Conservation (phyloP, 208 protist species). For the Trypanosoma congolense region DNA sequence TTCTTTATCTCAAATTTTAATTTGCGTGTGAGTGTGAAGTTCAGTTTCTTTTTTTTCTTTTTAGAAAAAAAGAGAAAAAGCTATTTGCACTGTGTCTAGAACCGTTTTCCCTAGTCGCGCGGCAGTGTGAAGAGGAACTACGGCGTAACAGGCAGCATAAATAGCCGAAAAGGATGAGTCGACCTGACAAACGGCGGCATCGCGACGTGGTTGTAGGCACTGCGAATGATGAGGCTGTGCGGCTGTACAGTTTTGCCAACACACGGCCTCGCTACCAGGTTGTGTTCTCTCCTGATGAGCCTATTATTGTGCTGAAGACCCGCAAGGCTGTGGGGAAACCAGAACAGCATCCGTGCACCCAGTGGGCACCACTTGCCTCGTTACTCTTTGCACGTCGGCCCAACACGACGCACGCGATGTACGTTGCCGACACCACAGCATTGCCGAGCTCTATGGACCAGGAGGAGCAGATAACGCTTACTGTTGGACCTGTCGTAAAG, state of each 20-base stretch:
- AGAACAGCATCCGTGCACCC: slow-evolving; percentile 59
- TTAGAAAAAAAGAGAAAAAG: too few relatives aligned
- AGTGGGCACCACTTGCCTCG: slow-evolving; percentile 62
- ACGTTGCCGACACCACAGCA: slow-evolving; percentile 53
- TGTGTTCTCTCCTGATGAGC: slow-evolving; percentile 64
- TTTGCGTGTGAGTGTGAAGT: too few relatives aligned
- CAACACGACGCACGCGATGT: slow-evolving; percentile 73
- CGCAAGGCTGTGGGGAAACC: slow-evolving; percentile 17
- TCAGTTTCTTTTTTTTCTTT: too few relatives aligned
- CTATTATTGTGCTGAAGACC: slow-evolving; percentile 72
- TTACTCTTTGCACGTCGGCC: slow-evolving; percentile 53
- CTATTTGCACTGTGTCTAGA: too few relatives aligned
- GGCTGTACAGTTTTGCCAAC: slow-evolving; percentile 79
- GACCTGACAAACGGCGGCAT: slow-evolving; percentile 62
- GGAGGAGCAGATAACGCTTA: slow-evolving; percentile 40
- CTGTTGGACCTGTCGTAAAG: slow-evolving; percentile 50
- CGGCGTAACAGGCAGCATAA: too few relatives aligned
- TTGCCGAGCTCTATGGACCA: slow-evolving; percentile 36
- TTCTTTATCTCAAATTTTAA: too few relatives aligned
- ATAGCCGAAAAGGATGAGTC: slow-evolving; percentile 51
- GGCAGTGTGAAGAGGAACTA: too few relatives aligned
- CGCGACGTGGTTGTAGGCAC: slow-evolving; percentile 58
- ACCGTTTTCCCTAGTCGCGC: too few relatives aligned
- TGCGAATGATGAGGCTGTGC: slow-evolving; percentile 42
- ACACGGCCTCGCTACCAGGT: slow-evolving; percentile 50